Evolutionary conservation across 2,329 filamentous ascomycete species (phyloP).

Genomic region (Fusarium proliferatum): DNA sequence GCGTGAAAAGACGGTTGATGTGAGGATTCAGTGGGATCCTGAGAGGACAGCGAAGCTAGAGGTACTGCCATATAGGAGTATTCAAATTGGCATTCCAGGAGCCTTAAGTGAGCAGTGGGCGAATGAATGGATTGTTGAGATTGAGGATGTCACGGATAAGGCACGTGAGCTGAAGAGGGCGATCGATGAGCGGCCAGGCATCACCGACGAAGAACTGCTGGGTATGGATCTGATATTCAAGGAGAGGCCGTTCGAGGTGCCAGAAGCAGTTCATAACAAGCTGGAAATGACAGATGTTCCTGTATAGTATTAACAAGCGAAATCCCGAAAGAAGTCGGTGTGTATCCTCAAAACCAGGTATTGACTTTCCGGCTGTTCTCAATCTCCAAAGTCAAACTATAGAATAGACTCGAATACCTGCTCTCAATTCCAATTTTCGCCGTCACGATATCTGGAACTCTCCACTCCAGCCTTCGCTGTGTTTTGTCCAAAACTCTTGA

Average conservation of each 20-base stretch:
- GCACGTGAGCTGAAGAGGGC: slow-evolving; percentile 60
- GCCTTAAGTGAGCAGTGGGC: slow-evolving; percentile 59
- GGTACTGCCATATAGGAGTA: slow-evolving; percentile 62
- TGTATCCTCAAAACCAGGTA: slow-evolving; percentile 29
- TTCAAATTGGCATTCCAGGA: slow-evolving; percentile 70
- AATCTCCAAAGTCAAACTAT: slow-evolving; percentile 32
- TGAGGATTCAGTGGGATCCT: slow-evolving; percentile 74
- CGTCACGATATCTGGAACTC: slow-evolving; percentile 12
- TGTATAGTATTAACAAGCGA: neutral
- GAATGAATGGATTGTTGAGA: slow-evolving; percentile 62
- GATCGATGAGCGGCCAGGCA: slow-evolving; percentile 54
- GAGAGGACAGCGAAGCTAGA: slow-evolving; percentile 62
- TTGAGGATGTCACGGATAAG: slow-evolving; percentile 68
- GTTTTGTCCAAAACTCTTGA: slow-evolving; percentile 31
- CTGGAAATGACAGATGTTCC: slow-evolving; percentile 48
- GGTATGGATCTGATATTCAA: slow-evolving; percentile 54
- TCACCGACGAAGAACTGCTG: slow-evolving; percentile 52
- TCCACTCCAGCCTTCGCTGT: slow-evolving; percentile 26
- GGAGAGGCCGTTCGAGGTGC: slow-evolving; percentile 57
- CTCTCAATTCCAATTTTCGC: slow-evolving; percentile 40
- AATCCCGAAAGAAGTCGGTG: neutral
- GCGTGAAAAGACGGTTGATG: slow-evolving; percentile 49
- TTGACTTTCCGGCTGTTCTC: slow-evolving; percentile 9
- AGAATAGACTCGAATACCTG: slow-evolving; percentile 43
- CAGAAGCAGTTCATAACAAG: slow-evolving; percentile 49